Evolutionary conservation across 352 stramenopile genomes (phyloP), one percentile per base, ranked within the genome.

Genomic region (Albugo laibachii): DNA sequence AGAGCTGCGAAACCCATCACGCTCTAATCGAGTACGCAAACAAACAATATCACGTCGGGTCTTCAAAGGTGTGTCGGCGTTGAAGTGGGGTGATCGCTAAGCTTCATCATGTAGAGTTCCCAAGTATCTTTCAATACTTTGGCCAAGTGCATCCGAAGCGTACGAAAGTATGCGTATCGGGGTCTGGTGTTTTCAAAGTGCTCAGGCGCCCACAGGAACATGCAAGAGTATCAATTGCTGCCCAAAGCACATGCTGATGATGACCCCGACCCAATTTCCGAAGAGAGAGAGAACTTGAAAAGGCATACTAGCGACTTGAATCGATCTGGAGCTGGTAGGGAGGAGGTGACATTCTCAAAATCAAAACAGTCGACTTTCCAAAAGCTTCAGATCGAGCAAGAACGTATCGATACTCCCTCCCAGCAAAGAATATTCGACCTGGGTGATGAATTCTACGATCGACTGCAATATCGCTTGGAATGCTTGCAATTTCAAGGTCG

Each of bases 11-110:
- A 36, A 59, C 83, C n/a, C 77, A 87, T 46, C 77, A 91, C 47
- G 77, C 83, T 24, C 61, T 91, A 1, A 77, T 91, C 21, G 77
- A 85, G 50, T 91, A 60, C 47, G 59, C 66, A 5, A 63, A 74
- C 36, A 64, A 77, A 34, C 62, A 57, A 47, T 91, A 87, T 47
- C 70, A 86, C 46, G 65, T 91, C 20, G 77, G 77, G 1, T 73
- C 73, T 4, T 74, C 77, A 24, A 85, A 83, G 62, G 76, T 88
- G 19, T 31, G 24, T 31, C 24, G 24, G 8, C 24, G 0, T 12
- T 38, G 15, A n/a, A 24, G 27, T 15, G 50, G 45, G 37, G 15
- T 16, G 11, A 40, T 14, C 15, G 21, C 1, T 54, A n/a, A 16
- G 47, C 20, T 37, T 45, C 21, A 39, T 43, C 1, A 31, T 39